phyloP scores from a whole-genome alignment of 2,329 filamentous ascomycete genomes.

The Cladosporium phlei region DNA sequence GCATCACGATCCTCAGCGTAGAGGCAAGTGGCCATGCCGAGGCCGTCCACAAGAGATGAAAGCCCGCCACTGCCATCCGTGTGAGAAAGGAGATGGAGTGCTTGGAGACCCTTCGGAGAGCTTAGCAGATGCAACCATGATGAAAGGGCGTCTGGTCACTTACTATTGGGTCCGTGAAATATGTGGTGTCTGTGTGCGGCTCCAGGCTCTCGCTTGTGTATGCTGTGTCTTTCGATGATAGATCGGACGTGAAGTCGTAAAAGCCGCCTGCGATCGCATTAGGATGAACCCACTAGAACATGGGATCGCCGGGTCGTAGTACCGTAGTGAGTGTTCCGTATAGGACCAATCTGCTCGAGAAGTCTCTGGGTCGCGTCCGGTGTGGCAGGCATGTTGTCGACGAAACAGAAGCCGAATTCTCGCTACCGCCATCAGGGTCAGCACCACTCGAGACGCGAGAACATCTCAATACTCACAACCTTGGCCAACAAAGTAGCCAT shows the following conservation, averaged over 20 bases:
- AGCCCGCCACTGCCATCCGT: conserved; percentile 65
- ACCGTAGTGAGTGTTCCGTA: conserved; percentile 88
- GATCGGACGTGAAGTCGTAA: conserved; percentile 84
- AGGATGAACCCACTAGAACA: too few species aligned
- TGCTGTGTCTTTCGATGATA: conserved; percentile 62
- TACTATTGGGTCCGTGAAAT: conserved; percentile 74
- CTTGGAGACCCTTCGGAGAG: conserved; percentile 71
- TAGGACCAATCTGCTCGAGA: conserved; percentile 76
- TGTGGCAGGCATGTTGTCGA: conserved; percentile 63
- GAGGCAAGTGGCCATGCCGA: conserved; percentile 63
- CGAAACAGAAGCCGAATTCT: conserved; percentile 69
- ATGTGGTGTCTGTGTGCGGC: conserved; percentile 91
- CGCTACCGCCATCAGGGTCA: conserved; percentile 43
- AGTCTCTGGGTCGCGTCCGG: conserved; percentile 70
- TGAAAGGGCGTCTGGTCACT: too few species aligned
- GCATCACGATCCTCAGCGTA: conserved; percentile 48
- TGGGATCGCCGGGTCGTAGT: background rate
- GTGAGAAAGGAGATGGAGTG: conserved; percentile 87
- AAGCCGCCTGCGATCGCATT: conserved; percentile 59
- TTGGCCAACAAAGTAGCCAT: conserved; percentile 25
- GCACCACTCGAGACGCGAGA: background rate
- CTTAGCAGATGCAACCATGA: background rate
- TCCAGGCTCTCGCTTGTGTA: conserved; percentile 82
- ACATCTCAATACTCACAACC: too few species aligned
- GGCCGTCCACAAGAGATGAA: conserved; percentile 82